Evolutionary conservation across 2,329 filamentous ascomycete genomes (phyloP).

Genomic region (Penicillium griseofulvum): DNA sequence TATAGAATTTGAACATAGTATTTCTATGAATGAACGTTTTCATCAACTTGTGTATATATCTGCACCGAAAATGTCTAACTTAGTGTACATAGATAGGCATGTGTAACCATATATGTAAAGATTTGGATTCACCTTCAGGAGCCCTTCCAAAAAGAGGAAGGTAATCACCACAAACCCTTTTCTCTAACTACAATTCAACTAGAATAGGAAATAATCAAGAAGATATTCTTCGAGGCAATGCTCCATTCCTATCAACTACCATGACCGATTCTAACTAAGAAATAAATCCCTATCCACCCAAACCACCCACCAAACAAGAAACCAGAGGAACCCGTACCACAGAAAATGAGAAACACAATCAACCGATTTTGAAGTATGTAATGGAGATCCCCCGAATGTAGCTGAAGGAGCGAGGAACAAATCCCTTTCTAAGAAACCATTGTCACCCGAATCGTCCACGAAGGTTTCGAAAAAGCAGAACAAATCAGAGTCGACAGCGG

Average conservation of each 20-base stretch:
- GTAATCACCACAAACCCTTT: background rate
- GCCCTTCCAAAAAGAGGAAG: background rate
- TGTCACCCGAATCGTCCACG: slow-evolving; percentile 9
- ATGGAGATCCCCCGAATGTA: background rate
- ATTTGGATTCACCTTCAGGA: background rate
- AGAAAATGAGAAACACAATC: background rate
- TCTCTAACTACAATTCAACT: too few relatives aligned
- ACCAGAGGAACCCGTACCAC: background rate
- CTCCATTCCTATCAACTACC: slow-evolving; percentile 6
- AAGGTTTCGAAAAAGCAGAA: slow-evolving; percentile 3
- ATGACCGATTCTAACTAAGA: slow-evolving; percentile 3
- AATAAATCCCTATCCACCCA: background rate
- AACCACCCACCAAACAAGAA: background rate
- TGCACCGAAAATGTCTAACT: too few relatives aligned
- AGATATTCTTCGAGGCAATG: background rate
- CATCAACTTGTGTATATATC: background rate
- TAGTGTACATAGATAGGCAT: too few relatives aligned
- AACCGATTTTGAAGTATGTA: background rate
- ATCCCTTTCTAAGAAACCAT: background rate
- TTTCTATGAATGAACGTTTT: background rate
- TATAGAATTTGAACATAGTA: background rate
- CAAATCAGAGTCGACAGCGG: background rate
- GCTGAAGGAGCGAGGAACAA: slow-evolving; percentile 1
- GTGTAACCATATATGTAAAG: too few relatives aligned
- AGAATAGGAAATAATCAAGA: background rate